Evolutionary conservation across 2,329 filamentous ascomycete species (phyloP), one percentile per base, ranked within the genome.

Genomic region (Emergomyces pasteurianus): DNA sequence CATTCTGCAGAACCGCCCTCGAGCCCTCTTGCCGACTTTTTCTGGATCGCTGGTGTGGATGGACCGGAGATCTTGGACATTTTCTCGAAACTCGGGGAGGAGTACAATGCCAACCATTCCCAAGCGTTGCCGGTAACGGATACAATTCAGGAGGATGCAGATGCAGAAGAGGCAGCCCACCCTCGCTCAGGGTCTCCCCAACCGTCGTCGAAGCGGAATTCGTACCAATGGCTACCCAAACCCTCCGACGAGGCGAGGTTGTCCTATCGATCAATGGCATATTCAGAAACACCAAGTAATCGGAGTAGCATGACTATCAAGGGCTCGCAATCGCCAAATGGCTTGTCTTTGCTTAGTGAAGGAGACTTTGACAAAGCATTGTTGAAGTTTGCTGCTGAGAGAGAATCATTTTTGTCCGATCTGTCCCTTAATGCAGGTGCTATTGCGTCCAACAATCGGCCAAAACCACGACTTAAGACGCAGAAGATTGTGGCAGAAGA

Each of bases 321-420:
- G 66, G 77, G 70, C 46, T 63, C 67, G 8, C 67, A 69, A 18
- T 70, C 72, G 3, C 63, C 71, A 23, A 73, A 72, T 26, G 69
- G 67, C n/a, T 70, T 72, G 7, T 71, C 73, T 6, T 69, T 74
- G 31, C 74, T 84, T 36, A 83, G 77, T 61, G 90, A 95, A 70
- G 90, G 89, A 69, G 94, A 97, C 73, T 99, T 99, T 69, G 94
- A 97, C 72, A 86, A 89, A 70, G 92, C 94, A 31, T 80, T 99
- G 66, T 79, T 91, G 69, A 97, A 96, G 76, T 99, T 99, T 73
- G 91, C 94, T 53, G 88, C 87, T n/a, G 92, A 97, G 77, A 83
- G 94, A 65, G 94, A 99, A 69, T 88, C 87, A 63, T 99, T 99
- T 69, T 79, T 97, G 58, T 90, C 95, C 65, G 94, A 99, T 72